A percentile compares a stretch with the other conserved stretches of the same genome.
These are phyloP conservation scores for Sclerotinia subarctica DNA, from an alignment of 2,329 filamentous ascomycete species.

Conservation along the genomic window DNA sequence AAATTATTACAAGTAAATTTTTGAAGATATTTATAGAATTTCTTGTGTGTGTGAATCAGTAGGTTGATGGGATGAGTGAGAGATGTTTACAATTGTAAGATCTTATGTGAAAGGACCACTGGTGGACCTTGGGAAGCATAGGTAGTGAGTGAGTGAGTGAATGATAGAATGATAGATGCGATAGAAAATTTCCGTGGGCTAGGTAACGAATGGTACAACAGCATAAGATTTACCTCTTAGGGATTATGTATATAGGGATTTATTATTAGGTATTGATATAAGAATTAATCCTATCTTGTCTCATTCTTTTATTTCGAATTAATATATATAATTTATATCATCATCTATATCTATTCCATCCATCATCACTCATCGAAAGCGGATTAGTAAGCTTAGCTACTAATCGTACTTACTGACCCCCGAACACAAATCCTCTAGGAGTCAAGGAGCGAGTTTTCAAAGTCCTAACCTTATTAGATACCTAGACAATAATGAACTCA, in stretches of 20 bases:
- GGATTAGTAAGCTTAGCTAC: neutral
- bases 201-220: neutral
- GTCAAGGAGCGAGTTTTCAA: neutral
- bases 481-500: neutral
- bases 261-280: neutral
- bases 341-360: too few species aligned
- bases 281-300: neutral
- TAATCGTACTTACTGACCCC: neutral
- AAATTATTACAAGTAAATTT: neutral
- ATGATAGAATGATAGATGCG: neutral
- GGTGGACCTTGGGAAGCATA: neutral
- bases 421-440: neutral
- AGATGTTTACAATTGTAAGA: neutral
- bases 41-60: neutral
- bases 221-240: neutral
- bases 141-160: too few species aligned
- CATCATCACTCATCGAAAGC: too few species aligned
- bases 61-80: neutral
- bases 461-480: neutral
- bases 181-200: neutral
- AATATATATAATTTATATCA: too few species aligned
- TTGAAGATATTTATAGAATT: neutral
- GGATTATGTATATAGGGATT: neutral
- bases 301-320: neutral
- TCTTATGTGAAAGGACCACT: neutral